phyloP scores from a whole-genome alignment of 345 rosid genomes.

The Syzygium grande region DNA sequence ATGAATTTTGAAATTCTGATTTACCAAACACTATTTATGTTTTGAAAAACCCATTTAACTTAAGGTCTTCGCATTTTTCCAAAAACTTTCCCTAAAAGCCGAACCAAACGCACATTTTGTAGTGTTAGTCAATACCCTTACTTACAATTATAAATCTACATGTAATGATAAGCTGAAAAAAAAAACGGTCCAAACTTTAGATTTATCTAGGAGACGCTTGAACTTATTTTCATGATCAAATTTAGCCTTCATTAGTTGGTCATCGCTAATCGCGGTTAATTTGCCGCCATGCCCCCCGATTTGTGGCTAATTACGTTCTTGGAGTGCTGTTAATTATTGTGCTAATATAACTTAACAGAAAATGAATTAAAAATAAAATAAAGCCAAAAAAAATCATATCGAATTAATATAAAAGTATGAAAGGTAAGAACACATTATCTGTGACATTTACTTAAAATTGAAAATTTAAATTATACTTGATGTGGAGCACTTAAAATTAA shows the following conservation, averaged over 20 bases:
- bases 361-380: background rate
- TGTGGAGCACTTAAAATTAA: background rate
- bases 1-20: no score
- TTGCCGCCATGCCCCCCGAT: background rate
- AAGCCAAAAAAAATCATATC: background rate
- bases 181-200: background rate
- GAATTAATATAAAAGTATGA: background rate
- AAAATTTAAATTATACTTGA: background rate
- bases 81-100: no score
- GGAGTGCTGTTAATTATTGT: background rate
- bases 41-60: no score
- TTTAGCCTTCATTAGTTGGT: background rate
- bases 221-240: background rate
- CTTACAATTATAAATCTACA: no score
- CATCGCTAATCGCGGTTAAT: background rate
- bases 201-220: background rate
- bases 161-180: no score
- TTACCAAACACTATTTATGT: no score
- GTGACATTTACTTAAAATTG: background rate
- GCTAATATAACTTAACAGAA: background rate
- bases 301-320: background rate
- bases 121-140: no score
- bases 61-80: no score
- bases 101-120: no score
- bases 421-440: background rate